Evolutionary conservation across 2,329 filamentous ascomycete species (phyloP).

Genomic region (Fusarium anthophilum): DNA sequence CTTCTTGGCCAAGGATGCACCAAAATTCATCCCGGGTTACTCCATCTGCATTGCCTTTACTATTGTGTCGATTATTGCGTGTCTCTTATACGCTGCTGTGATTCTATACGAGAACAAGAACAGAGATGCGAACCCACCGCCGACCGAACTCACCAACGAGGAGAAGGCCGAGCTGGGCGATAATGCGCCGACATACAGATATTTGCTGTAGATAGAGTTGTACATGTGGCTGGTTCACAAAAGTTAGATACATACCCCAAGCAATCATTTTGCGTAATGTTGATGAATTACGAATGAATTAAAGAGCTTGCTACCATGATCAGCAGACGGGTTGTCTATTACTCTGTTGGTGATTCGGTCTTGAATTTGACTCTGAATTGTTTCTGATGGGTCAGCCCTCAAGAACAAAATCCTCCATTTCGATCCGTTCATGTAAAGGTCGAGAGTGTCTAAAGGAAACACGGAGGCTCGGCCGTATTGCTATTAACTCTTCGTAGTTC

Average conservation of each 20-base stretch:
- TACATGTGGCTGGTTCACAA: background rate
- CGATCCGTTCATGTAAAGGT: background rate
- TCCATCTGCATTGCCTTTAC: constrained; percentile 80
- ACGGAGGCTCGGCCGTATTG: background rate
- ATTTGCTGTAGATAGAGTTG: constrained; percentile 56
- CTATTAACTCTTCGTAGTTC: background rate
- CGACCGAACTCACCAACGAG: constrained; percentile 61
- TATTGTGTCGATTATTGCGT: constrained; percentile 70
- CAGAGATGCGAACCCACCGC: constrained; percentile 60
- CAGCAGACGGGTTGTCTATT: background rate
- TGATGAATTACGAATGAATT: constrained; percentile 23
- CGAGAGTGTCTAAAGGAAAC: background rate
- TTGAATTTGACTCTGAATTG: background rate
- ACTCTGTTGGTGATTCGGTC: background rate
- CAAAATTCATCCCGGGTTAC: constrained; percentile 77
- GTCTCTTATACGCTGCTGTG: constrained; percentile 66
- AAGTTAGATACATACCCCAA: background rate
- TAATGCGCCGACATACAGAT: constrained; percentile 67
- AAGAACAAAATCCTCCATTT: background rate
- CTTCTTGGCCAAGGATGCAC: constrained; percentile 73
- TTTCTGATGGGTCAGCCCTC: background rate
- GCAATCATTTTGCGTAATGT: background rate
- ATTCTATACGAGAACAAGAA: constrained; percentile 69
- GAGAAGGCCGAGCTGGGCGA: constrained; percentile 71
- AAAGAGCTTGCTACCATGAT: background rate